Percentiles rank a stretch among this genome's conserved stretches.
These are phyloP conservation scores for Cucurbita moschata DNA, from an alignment of 306 rosid species.

Conservation along the genomic window DNA sequence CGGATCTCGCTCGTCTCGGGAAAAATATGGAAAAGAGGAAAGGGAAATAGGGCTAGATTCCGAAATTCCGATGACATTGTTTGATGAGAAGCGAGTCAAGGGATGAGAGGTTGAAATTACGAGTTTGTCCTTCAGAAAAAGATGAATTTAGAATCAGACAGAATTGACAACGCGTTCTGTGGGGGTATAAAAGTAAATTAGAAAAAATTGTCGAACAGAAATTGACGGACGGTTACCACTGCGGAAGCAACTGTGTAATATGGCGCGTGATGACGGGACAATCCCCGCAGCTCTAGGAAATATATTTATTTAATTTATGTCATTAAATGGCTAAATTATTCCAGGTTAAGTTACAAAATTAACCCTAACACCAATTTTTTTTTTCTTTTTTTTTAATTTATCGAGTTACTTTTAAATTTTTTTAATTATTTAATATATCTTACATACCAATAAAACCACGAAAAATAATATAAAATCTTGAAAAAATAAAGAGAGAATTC, in stretches of 20 bases:
- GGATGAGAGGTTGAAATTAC: neutral
- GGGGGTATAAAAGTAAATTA: neutral
- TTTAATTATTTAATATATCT: too few relatives aligned
- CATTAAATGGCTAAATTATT: too few relatives aligned
- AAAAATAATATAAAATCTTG: too few relatives aligned
- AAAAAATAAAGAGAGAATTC: too few relatives aligned
- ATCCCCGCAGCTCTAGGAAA: neutral
- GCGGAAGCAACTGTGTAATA: neutral
- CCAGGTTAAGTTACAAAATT: too few relatives aligned
- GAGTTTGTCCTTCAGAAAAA: neutral
- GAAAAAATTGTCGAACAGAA: neutral
- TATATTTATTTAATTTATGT: too few relatives aligned
- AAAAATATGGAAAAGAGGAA: neutral
- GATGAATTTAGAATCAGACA: neutral
- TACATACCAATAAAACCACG: too few relatives aligned
- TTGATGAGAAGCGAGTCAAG: neutral
- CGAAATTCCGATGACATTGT: slow-evolving; percentile 11
- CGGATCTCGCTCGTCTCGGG: slow-evolving; percentile 4
- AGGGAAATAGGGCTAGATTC: slow-evolving; percentile 6
- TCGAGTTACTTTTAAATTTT: too few relatives aligned
- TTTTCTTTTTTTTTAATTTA: too few relatives aligned
- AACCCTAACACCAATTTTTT: too few relatives aligned
- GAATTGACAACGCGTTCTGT: neutral
- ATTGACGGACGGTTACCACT: neutral
- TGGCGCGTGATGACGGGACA: neutral